Conservation (phyloP, 306 rosid species). For the Chamaecrista fasciculata region DNA sequence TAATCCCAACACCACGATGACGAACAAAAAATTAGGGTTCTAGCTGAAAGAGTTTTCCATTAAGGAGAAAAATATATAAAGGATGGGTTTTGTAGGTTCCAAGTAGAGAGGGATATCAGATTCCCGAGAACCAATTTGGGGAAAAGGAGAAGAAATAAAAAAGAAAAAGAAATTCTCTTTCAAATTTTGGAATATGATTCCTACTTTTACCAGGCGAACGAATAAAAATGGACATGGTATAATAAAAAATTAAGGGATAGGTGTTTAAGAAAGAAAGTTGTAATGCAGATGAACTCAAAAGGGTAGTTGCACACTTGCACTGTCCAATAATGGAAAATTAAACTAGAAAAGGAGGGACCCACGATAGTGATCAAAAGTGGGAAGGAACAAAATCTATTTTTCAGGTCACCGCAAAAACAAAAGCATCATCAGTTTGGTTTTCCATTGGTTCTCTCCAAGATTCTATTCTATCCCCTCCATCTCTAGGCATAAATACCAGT, state of each 20-base stretch:
- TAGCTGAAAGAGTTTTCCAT: constrained; percentile 53
- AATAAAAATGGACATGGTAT: constrained; percentile 45
- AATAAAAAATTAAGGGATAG: constrained; percentile 44
- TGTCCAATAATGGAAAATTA: constrained; percentile 43
- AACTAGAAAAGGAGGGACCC: constrained; percentile 46
- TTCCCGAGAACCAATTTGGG: constrained; percentile 45
- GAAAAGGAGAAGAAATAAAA: no score
- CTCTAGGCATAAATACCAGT: constrained; percentile 48
- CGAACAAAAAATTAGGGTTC: constrained; percentile 31
- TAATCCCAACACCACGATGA: constrained; percentile 36
- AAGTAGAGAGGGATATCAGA: constrained; percentile 55
- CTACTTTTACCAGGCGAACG: constrained; percentile 53
- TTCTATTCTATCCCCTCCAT: constrained; percentile 38
- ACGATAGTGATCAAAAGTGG: constrained; percentile 37
- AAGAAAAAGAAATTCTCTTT: constrained; percentile 32
- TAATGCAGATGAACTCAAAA: constrained; percentile 35
- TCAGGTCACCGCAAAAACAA: constrained; percentile 52
- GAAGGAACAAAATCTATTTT: constrained; percentile 64
- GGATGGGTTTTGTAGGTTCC: constrained; percentile 48
- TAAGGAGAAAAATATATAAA: constrained; percentile 27
- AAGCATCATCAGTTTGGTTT: constrained; percentile 37
- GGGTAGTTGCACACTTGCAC: neutral
- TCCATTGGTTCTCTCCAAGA: constrained; percentile 55
- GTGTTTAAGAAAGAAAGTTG: constrained; percentile 26
- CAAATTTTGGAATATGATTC: constrained; percentile 75